Evolutionary conservation across 176 grass and related monocot genomes (phyloP), one percentile per base, ranked within the genome.

Genomic region (Raddia guianensis): DNA sequence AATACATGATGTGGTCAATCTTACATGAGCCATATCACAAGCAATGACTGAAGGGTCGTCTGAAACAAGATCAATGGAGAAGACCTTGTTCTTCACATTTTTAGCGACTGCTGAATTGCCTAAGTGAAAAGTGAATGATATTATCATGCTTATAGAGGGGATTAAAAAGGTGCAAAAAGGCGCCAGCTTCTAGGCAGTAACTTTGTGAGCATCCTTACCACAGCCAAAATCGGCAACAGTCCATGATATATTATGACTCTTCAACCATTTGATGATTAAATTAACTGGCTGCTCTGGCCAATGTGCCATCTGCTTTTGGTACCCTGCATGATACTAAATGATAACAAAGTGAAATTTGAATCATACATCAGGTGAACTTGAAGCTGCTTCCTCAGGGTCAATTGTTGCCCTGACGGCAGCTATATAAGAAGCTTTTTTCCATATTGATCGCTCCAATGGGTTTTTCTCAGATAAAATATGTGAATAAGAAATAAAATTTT

Each of bases 11-110:
- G 44, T 58, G 18, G 70, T 40, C 12, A 46, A 46, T 83, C 92
- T 91, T 94, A 94, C 95, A 83, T 94, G 92, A 94, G 95, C 89
- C 95, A 98, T 98, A 73, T 98, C 95, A 82, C 95, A 94, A 81
- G 88, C 88, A 12, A 98, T 95, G 69, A 98, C 92, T 54, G 82
- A 95, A 86, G 92, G 90, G 59, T 94, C 84, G 1, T 91, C 88
- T 72, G 95, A 93, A 89, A 98, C 90, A 76, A 98, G 90, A 80
- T 98, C 95, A n/a, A 98, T 90, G 65, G 95, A 95, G 72, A 95
- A 94, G 52, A 98, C 95, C 81, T 93, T 95, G 61, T 98, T 98
- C 86, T 98, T 89, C 71, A 98, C 86, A 83, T 83, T 98, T 91
- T 90, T 98, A 57, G 90, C 86, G 67, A 98, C 77, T 68, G 83